Evolutionary conservation across 2,329 filamentous ascomycete species (phyloP).

Genomic region (Hymenoscyphus fraxineus): DNA sequence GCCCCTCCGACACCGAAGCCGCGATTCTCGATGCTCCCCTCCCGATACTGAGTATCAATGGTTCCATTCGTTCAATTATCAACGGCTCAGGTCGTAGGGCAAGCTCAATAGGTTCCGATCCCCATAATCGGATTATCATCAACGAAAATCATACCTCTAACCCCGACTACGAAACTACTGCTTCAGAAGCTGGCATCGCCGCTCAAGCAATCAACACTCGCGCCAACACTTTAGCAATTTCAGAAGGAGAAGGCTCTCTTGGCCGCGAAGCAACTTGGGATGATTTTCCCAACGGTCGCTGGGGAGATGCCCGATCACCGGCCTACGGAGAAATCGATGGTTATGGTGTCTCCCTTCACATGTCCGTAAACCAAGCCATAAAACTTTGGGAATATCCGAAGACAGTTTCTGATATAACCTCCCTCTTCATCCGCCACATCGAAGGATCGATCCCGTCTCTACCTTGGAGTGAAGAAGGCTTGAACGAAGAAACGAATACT

Average conservation of each 20-base stretch:
- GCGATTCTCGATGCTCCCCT: constrained; percentile 42
- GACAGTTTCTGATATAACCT: constrained; percentile 66
- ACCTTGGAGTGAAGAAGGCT: constrained; percentile 89
- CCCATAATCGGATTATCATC: constrained; percentile 84
- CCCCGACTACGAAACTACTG: constrained; percentile 67
- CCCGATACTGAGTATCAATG: constrained; percentile 49
- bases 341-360: constrained; percentile 94
- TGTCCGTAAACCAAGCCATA: constrained; percentile 79
- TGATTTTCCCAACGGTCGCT: constrained; percentile 93
- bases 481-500: constrained; percentile 76
- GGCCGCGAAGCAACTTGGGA: constrained; percentile 98
- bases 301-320: constrained; percentile 88
- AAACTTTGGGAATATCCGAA: constrained; percentile 80
- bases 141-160: constrained; percentile 57
- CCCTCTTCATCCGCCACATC: constrained; percentile 77
- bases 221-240: constrained; percentile 85
- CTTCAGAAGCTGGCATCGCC: constrained; percentile 73
- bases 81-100: constrained; percentile 27
- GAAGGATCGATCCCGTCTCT: constrained; percentile 75
- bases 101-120: constrained; percentile 71
- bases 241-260: constrained; percentile 83
- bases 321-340: constrained; percentile 96
- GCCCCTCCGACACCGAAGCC: constrained; percentile 44
- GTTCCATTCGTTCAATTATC: constrained; percentile 28
- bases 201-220: constrained; percentile 70